Evolutionary conservation across 495 filamentous ascomycete genomes (phyloP).

Genomic region (Talaromyces trachyspermus): DNA sequence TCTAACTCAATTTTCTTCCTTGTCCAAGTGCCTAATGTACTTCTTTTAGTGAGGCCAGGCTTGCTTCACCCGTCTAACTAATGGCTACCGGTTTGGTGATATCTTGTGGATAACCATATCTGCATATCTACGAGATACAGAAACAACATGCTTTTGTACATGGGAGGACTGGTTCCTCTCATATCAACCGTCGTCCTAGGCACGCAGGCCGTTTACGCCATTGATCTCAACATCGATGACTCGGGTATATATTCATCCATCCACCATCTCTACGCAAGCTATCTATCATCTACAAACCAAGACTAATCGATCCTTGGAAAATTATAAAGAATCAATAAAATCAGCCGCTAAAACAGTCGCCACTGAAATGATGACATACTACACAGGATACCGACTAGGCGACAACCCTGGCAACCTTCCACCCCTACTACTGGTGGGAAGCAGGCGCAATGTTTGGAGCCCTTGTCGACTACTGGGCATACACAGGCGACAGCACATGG

Average conservation of each 20-base stretch:
- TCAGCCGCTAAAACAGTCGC: slow-evolving; percentile 33
- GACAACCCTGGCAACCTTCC: slow-evolving; percentile 67
- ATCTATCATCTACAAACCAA: background rate
- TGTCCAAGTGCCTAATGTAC: no score
- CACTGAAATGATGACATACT: slow-evolving; percentile 49
- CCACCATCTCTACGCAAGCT: background rate
- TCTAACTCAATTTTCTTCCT: no score
- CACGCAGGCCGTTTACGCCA: slow-evolving; percentile 12
- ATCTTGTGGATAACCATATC: no score
- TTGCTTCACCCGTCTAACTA: no score
- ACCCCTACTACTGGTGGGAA: slow-evolving; percentile 80
- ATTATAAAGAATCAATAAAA: slow-evolving; percentile 39
- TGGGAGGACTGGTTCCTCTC: background rate
- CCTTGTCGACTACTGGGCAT: slow-evolving; percentile 76
- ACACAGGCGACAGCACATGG: slow-evolving; percentile 69
- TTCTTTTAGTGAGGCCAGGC: no score
- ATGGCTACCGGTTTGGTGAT: no score
- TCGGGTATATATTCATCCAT: slow-evolving; percentile 6
- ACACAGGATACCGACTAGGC: slow-evolving; percentile 64
- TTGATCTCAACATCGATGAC: slow-evolving; percentile 20
- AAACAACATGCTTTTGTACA: no score
- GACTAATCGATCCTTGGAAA: background rate
- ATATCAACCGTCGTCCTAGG: slow-evolving; percentile 9
- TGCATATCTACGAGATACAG: no score
- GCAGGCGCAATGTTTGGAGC: slow-evolving; percentile 68